Percentiles rank a stretch among this genome's conserved stretches.
These are phyloP conservation scores for Anisodus tanguticus DNA, from an alignment of 257 asterid genomes.

Conservation along the genomic window DNA sequence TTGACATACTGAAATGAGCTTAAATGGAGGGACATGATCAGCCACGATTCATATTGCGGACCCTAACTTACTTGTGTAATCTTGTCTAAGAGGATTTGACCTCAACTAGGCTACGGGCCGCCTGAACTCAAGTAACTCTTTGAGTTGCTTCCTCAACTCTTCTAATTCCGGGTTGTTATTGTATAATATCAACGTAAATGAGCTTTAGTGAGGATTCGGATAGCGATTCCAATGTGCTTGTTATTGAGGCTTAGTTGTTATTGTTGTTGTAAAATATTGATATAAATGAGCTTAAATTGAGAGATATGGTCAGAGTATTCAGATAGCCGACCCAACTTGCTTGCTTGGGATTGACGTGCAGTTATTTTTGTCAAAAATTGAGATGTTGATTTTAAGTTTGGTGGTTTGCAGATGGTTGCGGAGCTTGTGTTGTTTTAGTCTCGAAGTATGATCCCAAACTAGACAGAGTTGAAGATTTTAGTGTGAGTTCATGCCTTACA, in stretches of 20 bases:
- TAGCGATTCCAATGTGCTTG: not conserved
- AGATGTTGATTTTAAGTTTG: not conserved
- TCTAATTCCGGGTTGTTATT: not conserved
- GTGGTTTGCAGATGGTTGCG: constrained; percentile 67
- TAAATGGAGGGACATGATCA: too few relatives aligned
- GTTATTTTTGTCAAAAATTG: not conserved
- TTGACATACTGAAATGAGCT: not conserved
- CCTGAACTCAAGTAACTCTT: too few relatives aligned
- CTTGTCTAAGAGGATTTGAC: too few relatives aligned
- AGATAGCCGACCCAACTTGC: not conserved
- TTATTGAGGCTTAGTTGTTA: not conserved
- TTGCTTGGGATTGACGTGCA: not conserved
- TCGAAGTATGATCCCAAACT: constrained; percentile 54
- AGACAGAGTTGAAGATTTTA: constrained; percentile 46
- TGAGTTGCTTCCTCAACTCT: too few relatives aligned
- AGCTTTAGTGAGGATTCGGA: not conserved
- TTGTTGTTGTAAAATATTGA: not conserved
- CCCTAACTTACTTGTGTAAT: not conserved
- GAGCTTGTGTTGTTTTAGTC: constrained; percentile 73
- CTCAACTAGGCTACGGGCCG: too few relatives aligned
- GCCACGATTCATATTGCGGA: too few relatives aligned
- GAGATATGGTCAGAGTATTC: not conserved
- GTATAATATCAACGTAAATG: not conserved
- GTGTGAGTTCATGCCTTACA: constrained; percentile 66
- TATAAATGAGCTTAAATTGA: not conserved